Conservation (phyloP, 306 rosid genomes). For the Lathyrus oleraceus region DNA sequence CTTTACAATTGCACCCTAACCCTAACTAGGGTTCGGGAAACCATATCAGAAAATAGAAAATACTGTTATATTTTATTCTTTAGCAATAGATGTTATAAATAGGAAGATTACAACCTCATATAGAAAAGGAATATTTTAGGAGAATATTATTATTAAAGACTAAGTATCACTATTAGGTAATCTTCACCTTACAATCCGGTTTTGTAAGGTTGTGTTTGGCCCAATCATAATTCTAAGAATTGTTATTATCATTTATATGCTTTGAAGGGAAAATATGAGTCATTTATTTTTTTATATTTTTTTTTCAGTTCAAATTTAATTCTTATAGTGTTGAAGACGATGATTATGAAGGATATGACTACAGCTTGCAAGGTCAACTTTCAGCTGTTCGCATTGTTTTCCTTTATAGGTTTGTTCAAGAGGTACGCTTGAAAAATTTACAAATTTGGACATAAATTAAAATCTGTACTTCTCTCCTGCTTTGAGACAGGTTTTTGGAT, state of each 20-base stretch:
- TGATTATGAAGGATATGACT: conserved; percentile 89
- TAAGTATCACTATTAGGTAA: too few relatives aligned
- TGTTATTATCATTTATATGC: conserved; percentile 8
- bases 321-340: conserved; percentile 87
- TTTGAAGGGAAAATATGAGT: not conserved
- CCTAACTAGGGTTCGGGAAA: too few relatives aligned
- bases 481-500: conserved; percentile 12
- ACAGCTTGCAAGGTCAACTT: conserved; percentile 85
- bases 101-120: too few relatives aligned
- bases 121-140: too few relatives aligned
- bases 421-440: conserved; percentile 57
- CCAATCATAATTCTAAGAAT: too few relatives aligned
- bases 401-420: conserved; percentile 95
- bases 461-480: conserved; percentile 14
- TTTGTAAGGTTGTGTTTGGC: too few relatives aligned
- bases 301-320: conserved; percentile 81
- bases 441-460: conserved; percentile 28
- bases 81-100: too few relatives aligned
- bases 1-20: too few relatives aligned
- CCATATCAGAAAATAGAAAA: too few relatives aligned
- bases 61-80: too few relatives aligned
- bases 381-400: conserved; percentile 96
- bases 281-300: conserved; percentile 9
- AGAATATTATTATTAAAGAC: too few relatives aligned
- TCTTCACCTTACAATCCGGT: too few relatives aligned